phyloP scores from a whole-genome alignment of 495 filamentous ascomycete genomes.

The Xylaria intraflava region DNA sequence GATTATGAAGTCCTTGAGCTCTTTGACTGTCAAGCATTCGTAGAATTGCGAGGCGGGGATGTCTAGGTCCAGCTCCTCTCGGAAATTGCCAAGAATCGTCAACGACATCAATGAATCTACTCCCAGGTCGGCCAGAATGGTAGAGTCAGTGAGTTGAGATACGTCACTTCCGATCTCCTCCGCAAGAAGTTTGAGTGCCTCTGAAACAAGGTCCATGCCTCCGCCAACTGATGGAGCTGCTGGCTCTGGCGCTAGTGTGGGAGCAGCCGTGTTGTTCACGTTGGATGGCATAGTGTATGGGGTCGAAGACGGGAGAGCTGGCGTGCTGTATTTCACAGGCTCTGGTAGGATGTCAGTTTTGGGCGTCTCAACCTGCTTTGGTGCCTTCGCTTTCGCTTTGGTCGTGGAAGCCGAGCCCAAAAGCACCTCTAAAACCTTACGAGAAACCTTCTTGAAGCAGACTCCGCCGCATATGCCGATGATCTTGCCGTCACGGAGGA shows the following conservation, averaged over 20 bases:
- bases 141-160: constrained; percentile 30
- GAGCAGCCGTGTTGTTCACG: no score
- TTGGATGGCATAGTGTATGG: no score
- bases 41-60: constrained; percentile 33
- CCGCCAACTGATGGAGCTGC: no score
- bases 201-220: background rate
- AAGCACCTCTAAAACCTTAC: background rate
- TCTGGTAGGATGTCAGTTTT: background rate
- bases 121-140: constrained; percentile 38
- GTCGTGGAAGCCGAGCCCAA: background rate
- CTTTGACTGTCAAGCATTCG: constrained; percentile 36
- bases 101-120: constrained; percentile 47
- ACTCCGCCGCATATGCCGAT: constrained; percentile 17
- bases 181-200: constrained; percentile 33
- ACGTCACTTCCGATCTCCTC: constrained; percentile 37
- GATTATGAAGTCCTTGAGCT: constrained; percentile 23
- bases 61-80: constrained; percentile 35
- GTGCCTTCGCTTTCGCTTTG: background rate
- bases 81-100: constrained; percentile 32
- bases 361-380: background rate
- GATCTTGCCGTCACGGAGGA: constrained; percentile 33
- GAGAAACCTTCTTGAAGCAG: background rate
- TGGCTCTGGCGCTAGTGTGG: no score
- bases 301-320: no score
- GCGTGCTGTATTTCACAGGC: no score